Conservation (phyloP, 2,329 filamentous ascomycete genomes). For the Thermothelomyces thermophilus region DNA sequence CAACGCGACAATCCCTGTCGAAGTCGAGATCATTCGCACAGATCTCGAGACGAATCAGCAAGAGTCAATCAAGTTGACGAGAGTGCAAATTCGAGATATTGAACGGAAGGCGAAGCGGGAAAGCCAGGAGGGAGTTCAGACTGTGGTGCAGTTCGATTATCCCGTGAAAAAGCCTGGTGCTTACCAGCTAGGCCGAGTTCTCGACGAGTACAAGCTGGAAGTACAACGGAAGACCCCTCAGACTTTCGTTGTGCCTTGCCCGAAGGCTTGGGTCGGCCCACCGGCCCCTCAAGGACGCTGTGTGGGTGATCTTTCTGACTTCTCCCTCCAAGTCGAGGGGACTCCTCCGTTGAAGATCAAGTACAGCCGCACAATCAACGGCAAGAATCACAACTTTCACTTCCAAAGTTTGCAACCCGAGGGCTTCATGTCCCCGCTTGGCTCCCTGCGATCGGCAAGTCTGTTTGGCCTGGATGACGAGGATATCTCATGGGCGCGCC, state of each 20-base stretch:
- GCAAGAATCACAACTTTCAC: constrained; percentile 74
- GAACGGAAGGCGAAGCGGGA: constrained; percentile 62
- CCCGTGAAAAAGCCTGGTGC: constrained; percentile 78
- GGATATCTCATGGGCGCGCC: constrained; percentile 73
- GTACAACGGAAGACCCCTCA: constrained; percentile 71
- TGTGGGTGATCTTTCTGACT: constrained; percentile 77
- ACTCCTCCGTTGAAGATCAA: constrained; percentile 88
- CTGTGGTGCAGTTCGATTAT: constrained; percentile 63
- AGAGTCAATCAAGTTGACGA: constrained; percentile 70
- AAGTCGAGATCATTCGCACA: constrained; percentile 81
- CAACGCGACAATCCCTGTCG: constrained; percentile 84
- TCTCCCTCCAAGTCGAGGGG: constrained; percentile 76
- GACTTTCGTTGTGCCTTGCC: constrained; percentile 80
- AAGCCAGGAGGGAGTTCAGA: constrained; percentile 53
- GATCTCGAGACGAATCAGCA: constrained; percentile 76
- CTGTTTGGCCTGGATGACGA: constrained; percentile 53
- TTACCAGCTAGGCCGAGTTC: constrained; percentile 75
- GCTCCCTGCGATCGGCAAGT: constrained; percentile 49
- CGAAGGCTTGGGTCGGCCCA: constrained; percentile 65
- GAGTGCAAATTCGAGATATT: constrained; percentile 67
- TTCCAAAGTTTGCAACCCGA: constrained; percentile 93
- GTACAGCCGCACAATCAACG: constrained; percentile 84
- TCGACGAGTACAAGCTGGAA: constrained; percentile 91
- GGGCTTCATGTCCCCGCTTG: constrained; percentile 72
- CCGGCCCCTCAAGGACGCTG: constrained; percentile 63